Evolutionary conservation across 1,139 yeast species (phyloP).

Genomic region (Komagataea norvegica): DNA sequence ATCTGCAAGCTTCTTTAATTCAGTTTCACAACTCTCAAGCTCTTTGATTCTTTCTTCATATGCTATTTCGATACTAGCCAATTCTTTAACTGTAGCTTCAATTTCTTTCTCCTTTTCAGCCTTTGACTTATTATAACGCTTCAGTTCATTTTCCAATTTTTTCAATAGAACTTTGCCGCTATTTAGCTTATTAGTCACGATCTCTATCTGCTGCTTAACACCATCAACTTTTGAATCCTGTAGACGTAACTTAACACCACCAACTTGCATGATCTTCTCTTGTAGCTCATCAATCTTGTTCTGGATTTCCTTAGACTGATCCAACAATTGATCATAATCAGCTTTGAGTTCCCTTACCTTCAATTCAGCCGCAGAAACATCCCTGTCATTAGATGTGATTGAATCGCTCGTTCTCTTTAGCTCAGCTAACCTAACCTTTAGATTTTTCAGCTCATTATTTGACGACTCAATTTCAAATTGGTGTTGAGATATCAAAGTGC

Average conservation of each 20-base stretch:
- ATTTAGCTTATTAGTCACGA: constrained; percentile 54
- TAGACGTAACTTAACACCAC: constrained; percentile 79
- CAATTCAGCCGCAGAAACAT: constrained; percentile 37
- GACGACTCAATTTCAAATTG: constrained; percentile 65
- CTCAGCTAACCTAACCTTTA: constrained; percentile 29
- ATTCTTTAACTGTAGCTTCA: constrained; percentile 31
- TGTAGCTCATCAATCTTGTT: constrained; percentile 55
- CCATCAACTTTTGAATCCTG: constrained; percentile 84
- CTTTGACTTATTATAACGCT: constrained; percentile 44
- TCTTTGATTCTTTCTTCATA: constrained; percentile 22
- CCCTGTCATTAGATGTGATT: constrained; percentile 29
- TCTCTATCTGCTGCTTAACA: constrained; percentile 60
- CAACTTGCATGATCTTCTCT: constrained; percentile 81
- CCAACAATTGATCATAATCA: constrained; percentile 43
- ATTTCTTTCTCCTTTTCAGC: constrained; percentile 39
- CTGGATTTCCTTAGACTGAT: constrained; percentile 57
- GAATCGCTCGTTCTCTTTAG: constrained; percentile 21
- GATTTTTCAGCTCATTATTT: constrained; percentile 29
- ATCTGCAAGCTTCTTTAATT: constrained; percentile 25
- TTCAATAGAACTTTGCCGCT: constrained; percentile 56
- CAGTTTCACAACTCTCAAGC: constrained; percentile 31
- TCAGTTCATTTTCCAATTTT: constrained; percentile 64
- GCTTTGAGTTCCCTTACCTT: constrained; percentile 34
- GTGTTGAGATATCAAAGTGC: constrained; percentile 53
- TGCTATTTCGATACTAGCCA: constrained; percentile 33